Evolutionary conservation across 371 early-diverging fungal genomes (phyloP), one percentile per base, ranked within the genome.

Genomic region (Rhizomucor miehei): DNA sequence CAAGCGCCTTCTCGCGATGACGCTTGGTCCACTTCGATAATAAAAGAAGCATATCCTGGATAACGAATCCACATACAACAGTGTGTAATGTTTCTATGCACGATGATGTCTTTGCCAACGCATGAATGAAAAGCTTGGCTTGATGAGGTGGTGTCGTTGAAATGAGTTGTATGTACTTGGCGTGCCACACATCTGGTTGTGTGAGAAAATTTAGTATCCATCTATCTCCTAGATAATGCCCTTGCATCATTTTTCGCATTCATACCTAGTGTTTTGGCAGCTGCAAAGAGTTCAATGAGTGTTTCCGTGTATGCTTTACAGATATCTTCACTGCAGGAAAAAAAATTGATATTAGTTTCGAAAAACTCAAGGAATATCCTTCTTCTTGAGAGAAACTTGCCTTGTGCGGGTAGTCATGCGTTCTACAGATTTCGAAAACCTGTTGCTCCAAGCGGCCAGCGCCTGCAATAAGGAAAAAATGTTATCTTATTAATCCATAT

Each of bases 1-100:
- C 78, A 38, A 62, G 63, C 10, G 65, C 41, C 67, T 72, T 71
- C 38, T 61, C 62, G 9, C 57, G 56, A 21, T 63, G 52, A n/a
- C 66, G 57, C 45, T 71, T 71, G 21, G 69, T 43, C 76, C 76
- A 75, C 48, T 71, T 69, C 43, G 64, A 55, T 6, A 75, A 49
- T 11, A 75, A 51, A 19, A 62, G 52, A 14, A 61, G 55, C 39
- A 71, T 62, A 36, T 75, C 76, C 37, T 67, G 67, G 38, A 75
- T 40, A 23, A 71, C 65, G 55, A 71, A 69, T 12, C 64, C 63
- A 57, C 70, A 67, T 12, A 75, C 54, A 24, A 67, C 47, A 5
- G 41, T 46, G 20, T 57, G 43, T 38, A 74, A 47, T 10, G 60
- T 51, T 2, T 62, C 64, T 13, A 52, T 50, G 44, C 68, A 67